Percentiles rank a stretch among this genome's conserved stretches.
These are phyloP conservation scores for Candida railenensis DNA, from an alignment of 805 yeast genomes.

Conservation along the genomic window DNA sequence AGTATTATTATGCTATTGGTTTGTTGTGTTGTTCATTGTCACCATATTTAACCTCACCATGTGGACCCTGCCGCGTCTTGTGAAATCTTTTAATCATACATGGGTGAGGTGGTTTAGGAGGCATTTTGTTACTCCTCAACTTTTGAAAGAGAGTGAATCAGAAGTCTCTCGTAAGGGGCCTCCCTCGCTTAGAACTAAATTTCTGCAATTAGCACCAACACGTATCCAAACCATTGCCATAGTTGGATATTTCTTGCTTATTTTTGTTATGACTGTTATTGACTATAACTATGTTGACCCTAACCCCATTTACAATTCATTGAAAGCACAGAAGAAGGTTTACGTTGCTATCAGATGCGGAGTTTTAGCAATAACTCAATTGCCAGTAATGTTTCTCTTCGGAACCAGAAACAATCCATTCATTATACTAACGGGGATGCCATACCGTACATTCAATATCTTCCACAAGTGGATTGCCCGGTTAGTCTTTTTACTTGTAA, in stretches of 20 bases:
- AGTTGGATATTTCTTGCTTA: not conserved
- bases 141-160: not conserved
- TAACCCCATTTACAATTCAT: constrained; percentile 39
- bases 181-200: not conserved
- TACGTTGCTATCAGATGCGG: constrained; percentile 54
- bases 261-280: constrained; percentile 34
- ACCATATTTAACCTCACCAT: constrained; percentile 29
- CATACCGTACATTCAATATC: constrained; percentile 38
- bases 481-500: constrained; percentile 23
- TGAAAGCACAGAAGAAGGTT: constrained; percentile 30
- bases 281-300: constrained; percentile 37
- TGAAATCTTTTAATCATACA: constrained; percentile 17
- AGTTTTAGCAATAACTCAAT: constrained; percentile 41
- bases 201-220: not conserved
- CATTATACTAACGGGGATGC: constrained; percentile 60
- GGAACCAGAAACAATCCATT: constrained; percentile 64
- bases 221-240: not conserved
- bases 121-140: constrained; percentile 30
- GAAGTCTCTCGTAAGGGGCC: not conserved
- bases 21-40: constrained; percentile 33
- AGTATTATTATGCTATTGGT: constrained; percentile 27
- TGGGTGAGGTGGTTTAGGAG: constrained; percentile 26
- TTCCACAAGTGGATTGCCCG: constrained; percentile 49
- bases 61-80: constrained; percentile 34
- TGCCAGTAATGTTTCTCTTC: constrained; percentile 55